Base-by-base conservation (phyloP, 169 alveolate species). In the Plasmodium reichenowi region DNA sequence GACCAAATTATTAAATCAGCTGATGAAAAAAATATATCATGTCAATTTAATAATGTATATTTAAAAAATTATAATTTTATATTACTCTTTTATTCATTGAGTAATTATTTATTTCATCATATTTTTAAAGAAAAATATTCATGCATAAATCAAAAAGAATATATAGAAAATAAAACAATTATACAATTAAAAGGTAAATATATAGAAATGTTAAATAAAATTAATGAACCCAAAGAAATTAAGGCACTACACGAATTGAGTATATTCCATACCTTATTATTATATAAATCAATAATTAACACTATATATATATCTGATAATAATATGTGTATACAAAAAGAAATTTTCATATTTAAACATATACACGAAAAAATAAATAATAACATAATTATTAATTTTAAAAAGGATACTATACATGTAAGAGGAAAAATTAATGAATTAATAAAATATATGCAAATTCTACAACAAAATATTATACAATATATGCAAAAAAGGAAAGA, bases 351-450 rank as follows among this genome's bases (percentile, higher is more conserved):
- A 48, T 48, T 80, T 43, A 43, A 60, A 22, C 52, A 58, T 59
- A 60, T 68, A 67, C 67, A 67, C 47, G 64, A 66, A 29, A 80
- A 67, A 52, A 80, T 80, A 67, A 56, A 5, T 38, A 63, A 67
- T 47, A 54, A 54, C 0, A 5, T 67, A 45, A 47, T 67, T 17
- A n/a, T 58, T 45, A 20, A 22, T 7, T 24, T 80, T 67, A 56
- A 80, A 67, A 80, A 80, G 29, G 70, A 60, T 24, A 29, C 20
- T 20, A 43, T 6, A 8, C 15, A 59, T 32, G 12, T 71, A 67
- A 80, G 54, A 38, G 90, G 90, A 22, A 66, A 66, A 80, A 80
- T 80, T n/a, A 80, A 80, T 68, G 90, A 66, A 80, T 15, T 80
- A 29, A 48, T 80, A 66, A 80, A 68, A 68, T 80, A 80, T 80